Evolutionary conservation across 176 grass and related monocot genomes (phyloP).

Genomic region (Tuctoria greenei): DNA sequence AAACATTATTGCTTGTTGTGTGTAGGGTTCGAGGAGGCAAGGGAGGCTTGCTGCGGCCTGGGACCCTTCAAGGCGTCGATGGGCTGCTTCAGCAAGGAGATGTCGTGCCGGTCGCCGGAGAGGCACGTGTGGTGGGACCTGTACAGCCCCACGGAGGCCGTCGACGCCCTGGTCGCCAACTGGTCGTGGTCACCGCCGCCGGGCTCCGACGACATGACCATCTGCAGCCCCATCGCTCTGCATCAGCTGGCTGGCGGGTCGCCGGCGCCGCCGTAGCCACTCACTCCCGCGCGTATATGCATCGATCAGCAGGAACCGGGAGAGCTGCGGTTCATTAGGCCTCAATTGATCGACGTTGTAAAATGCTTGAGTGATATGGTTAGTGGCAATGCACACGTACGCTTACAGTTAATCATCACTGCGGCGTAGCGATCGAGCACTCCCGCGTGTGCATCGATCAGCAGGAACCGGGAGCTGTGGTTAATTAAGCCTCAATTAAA

Average conservation of each 20-base stretch:
- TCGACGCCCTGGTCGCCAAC: not conserved
- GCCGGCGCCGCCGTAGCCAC: not conserved
- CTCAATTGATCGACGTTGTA: too few species aligned
- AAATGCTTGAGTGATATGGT: too few species aligned
- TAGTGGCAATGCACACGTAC: too few species aligned
- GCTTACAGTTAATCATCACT: too few species aligned
- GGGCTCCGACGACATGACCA: not conserved
- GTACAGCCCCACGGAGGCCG: conserved; percentile 5
- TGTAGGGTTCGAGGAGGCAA: not conserved
- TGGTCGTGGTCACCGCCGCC: not conserved
- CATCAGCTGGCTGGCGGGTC: conserved; percentile 18
- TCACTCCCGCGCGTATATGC: too few species aligned
- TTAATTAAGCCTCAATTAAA: too few species aligned
- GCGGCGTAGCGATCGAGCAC: too few species aligned
- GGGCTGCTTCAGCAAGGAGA: conserved; percentile 31
- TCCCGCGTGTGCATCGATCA: too few species aligned
- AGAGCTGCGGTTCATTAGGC: too few species aligned
- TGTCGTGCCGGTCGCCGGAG: conserved; percentile 25
- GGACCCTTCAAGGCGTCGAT: conserved; percentile 1
- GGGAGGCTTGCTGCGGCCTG: conserved; percentile 18
- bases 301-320: too few species aligned
- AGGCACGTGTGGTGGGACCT: conserved; percentile 29
- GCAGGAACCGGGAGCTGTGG: too few species aligned
- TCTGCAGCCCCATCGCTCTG: conserved; percentile 6
- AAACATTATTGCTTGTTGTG: too few species aligned